Evolutionary conservation across 1,284 basidiomycete species (phyloP), one percentile per base, ranked within the genome.

Genomic region (Cryptococcus hybrid): DNA sequence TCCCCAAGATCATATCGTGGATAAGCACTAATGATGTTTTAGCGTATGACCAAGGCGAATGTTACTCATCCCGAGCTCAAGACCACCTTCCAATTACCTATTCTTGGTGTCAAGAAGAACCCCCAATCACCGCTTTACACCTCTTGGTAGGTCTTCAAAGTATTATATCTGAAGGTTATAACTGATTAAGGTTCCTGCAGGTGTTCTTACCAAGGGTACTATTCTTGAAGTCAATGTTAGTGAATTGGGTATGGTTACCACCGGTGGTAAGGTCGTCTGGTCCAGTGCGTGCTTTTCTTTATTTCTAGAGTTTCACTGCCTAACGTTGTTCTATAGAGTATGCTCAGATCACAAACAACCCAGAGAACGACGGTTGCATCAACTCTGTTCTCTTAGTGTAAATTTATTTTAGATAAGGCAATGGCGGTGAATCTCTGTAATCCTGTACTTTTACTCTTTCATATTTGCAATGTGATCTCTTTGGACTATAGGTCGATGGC

Each of bases 61-160:
- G 93, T 99, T 15, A 99, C 96, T 8, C 96, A 99, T 83, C 95
- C 95, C 64, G 93, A 98, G 72, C 81, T 98, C 57, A 97, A 97
- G 79, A 95, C 95, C 7, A 99, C 96, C 0, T 99, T 99, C 85
- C 96, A 99, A 78, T 82, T 99, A 2, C 93, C 96, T 63, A 99
- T 99, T 67, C 83, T 99, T 47, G 92, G 92, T 55, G 95, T 99
- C 63, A 99, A 99, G 84, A 99, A 99, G 83, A 99, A 99, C 74
- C 96, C 96, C 11, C 95, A 99, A 75, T 97, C 93, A 34, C 96
- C 96, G 0, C 92, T 99, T 85, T 95, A 95, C 75, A 93, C 90
- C 12, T 83, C 80, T 83, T 56, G 66, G 30, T 30, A 30, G 30
- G 30, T 30, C 30, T 4, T 63, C 63, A 36, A 30, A 50, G 65